These are phyloP conservation scores for Amylostereum areolatum DNA, from an alignment of 1,284 basidiomycete genomes.

Conservation along the genomic window DNA sequence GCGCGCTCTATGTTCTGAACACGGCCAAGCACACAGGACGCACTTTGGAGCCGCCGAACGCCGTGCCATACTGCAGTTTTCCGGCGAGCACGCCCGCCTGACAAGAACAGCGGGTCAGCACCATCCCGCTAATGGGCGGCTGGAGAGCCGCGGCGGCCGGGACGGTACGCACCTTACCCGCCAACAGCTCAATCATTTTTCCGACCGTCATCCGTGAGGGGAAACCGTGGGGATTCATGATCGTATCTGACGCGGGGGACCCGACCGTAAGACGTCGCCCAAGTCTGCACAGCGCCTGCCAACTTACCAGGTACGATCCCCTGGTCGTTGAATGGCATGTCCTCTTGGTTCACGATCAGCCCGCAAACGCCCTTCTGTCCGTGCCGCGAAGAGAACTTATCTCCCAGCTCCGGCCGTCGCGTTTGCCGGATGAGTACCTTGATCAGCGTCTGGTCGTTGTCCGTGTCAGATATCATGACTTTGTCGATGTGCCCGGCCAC, in stretches of 20 bases:
- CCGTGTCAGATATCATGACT: conserved; percentile 93
- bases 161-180: conserved; percentile 71
- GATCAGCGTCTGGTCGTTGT: conserved; percentile 95
- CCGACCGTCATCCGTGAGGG: conserved; percentile 99
- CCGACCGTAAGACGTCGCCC: neutral
- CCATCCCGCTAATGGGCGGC: neutral
- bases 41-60: conserved; percentile 96
- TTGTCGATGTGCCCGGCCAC: conserved; percentile 96
- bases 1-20: neutral
- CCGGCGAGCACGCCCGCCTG: conserved; percentile 87
- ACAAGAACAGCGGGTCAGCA: conserved; percentile 2
- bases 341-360: conserved; percentile 96
- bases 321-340: conserved; percentile 99
- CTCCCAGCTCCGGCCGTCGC: conserved; percentile 91
- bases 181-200: conserved; percentile 98
- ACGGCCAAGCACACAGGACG: conserved; percentile 8
- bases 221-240: conserved; percentile 99
- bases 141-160: neutral
- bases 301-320: conserved; percentile 81
- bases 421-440: conserved; percentile 99
- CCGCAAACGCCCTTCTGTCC: conserved; percentile 99
- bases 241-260: conserved; percentile 62
- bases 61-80: conserved; percentile 89
- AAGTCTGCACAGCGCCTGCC: neutral
- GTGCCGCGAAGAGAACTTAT: conserved; percentile 98